Conservation (phyloP, 2,329 filamentous ascomycete species). For the Cercospora zeae-maydis region DNA sequence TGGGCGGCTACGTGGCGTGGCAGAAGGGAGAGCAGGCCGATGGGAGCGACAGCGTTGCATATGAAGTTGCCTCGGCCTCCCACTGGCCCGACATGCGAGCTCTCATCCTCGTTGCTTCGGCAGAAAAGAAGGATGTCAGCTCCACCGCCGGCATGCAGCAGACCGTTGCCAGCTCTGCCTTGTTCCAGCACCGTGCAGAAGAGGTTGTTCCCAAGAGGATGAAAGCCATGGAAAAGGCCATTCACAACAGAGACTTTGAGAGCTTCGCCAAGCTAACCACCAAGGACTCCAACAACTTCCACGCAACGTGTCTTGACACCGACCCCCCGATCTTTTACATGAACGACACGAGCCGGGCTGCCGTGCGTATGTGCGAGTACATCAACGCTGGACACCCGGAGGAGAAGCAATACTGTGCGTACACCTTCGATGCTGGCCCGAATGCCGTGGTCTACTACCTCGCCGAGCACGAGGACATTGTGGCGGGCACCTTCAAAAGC, state of each 20-base stretch:
- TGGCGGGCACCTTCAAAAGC: conserved; percentile 74
- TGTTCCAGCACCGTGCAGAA: conserved; percentile 74
- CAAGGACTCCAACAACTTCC: conserved; percentile 96
- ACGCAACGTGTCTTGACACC: conserved; percentile 90
- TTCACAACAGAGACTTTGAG: conserved; percentile 74
- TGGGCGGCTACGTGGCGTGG: conserved; percentile 97
- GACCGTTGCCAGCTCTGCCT: conserved; percentile 83
- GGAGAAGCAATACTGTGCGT: conserved; percentile 78
- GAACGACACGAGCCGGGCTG: conserved; percentile 86
- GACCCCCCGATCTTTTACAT: conserved; percentile 98
- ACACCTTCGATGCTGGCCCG: conserved; percentile 95
- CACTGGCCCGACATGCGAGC: conserved; percentile 98
- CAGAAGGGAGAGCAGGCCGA: conserved; percentile 71
- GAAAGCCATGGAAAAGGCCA: conserved; percentile 77
- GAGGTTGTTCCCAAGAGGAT: conserved; percentile 79
- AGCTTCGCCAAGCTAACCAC: conserved; percentile 88
- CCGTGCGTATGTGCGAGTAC: conserved; percentile 81
- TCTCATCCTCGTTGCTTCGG: conserved; percentile 83
- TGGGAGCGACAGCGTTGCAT: conserved; percentile 81
- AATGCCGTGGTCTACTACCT: conserved; percentile 97
- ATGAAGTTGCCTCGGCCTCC: conserved; percentile 78
- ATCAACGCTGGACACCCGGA: conserved; percentile 68
- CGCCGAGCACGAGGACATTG: conserved; percentile 67
- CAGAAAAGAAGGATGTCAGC: conserved; percentile 92
- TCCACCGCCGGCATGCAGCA: conserved; percentile 96